A percentile compares a stretch with the other conserved stretches of the same genome.
phyloP scores from a whole-genome alignment of 1,284 basidiomycete species.

The Wallemia hederae region DNA sequence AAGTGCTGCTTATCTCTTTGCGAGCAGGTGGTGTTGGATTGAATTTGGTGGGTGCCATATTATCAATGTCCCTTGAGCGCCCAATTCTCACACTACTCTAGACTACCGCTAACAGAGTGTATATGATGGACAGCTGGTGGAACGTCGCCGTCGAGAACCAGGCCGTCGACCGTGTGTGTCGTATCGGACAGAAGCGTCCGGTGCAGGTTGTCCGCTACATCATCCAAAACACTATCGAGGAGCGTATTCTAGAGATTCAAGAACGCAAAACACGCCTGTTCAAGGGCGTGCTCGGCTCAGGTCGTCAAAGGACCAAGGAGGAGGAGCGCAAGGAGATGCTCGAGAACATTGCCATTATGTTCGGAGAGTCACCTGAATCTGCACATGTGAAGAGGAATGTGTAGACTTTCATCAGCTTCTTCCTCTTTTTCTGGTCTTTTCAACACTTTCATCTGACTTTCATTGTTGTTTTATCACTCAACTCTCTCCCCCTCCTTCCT shows the following conservation, averaged over 20 bases:
- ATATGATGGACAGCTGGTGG: slow-evolving; percentile 21
- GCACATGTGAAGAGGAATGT: neutral
- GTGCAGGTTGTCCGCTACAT: slow-evolving; percentile 77
- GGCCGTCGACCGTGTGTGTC: slow-evolving; percentile 84
- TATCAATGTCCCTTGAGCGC: neutral
- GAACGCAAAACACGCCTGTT: slow-evolving; percentile 76
- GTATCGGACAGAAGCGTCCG: slow-evolving; percentile 65
- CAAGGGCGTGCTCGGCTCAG: slow-evolving; percentile 54
- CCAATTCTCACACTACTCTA: neutral
- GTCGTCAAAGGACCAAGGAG: slow-evolving; percentile 50
- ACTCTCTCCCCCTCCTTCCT: no score
- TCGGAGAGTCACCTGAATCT: neutral
- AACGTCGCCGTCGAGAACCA: slow-evolving; percentile 92
- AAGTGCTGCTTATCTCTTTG: slow-evolving; percentile 79
- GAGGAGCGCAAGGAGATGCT: slow-evolving; percentile 32
- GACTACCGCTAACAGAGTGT: slow-evolving; percentile 8
- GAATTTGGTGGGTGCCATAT: slow-evolving; percentile 64
- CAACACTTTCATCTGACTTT: neutral
- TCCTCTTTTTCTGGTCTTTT: no score
- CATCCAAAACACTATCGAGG: slow-evolving; percentile 79
- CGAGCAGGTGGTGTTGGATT: slow-evolving; percentile 91
- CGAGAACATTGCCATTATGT: neutral
- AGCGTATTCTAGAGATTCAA: slow-evolving; percentile 62
- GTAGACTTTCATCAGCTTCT: no score
- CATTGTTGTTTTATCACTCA: neutral